These are phyloP conservation scores for Saussurea involucrata DNA, from an alignment of 129 eudicot species.

Conservation along the genomic window DNA sequence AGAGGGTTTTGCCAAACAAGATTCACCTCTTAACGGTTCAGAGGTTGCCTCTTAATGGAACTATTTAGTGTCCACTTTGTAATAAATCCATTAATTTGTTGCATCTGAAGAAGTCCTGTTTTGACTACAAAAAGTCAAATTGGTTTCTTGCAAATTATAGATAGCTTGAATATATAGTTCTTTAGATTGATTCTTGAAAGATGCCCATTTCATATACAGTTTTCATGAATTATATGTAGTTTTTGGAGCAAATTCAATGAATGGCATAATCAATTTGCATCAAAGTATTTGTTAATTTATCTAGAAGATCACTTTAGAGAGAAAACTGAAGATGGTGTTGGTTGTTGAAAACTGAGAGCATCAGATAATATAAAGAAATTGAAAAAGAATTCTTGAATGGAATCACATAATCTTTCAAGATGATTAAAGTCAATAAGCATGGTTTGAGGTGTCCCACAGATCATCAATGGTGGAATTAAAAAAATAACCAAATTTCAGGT, in stretches of 20 bases:
- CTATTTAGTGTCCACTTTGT: constrained; percentile 6
- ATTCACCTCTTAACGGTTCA: too few species aligned
- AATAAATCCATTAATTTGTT: neutral
- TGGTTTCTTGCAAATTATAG: neutral
- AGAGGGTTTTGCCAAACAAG: too few species aligned
- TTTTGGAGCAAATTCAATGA: constrained; percentile 2
- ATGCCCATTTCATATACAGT: neutral
- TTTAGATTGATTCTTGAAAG: neutral
- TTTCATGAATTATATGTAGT: neutral
- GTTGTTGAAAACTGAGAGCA: neutral
- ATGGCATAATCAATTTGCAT: neutral
- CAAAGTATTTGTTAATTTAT: neutral
- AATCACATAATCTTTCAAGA: constrained; percentile 12
- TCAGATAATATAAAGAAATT: constrained; percentile 5
- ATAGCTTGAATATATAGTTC: neutral
- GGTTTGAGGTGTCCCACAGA: constrained; percentile 30
- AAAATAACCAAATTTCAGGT: constrained; percentile 9
- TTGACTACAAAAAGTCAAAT: constrained; percentile 8
- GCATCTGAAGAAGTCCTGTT: neutral
- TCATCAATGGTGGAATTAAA: constrained; percentile 16
- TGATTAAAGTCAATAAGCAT: constrained; percentile 14
- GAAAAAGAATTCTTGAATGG: neutral
- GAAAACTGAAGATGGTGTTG: constrained; percentile 6
- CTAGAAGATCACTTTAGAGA: neutral
- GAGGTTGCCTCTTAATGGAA: too few species aligned